Evolutionary conservation across 1,284 basidiomycete species (phyloP).

Genomic region (Sporisorium reilianum): DNA sequence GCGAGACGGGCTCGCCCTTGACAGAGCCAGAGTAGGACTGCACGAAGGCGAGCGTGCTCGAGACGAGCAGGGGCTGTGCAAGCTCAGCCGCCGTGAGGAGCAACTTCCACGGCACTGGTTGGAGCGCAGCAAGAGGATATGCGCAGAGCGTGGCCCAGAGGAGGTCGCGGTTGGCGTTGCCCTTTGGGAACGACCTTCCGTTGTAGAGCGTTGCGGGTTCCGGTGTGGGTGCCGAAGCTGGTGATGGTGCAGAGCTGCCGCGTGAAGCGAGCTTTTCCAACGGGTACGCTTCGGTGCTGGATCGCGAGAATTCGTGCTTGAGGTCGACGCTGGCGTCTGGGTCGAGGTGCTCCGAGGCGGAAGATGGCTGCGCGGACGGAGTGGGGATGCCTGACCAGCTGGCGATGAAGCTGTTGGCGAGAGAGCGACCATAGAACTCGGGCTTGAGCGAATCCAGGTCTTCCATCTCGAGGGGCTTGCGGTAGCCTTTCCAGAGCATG

Average conservation of each 20-base stretch:
- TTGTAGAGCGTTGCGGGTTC: neutral
- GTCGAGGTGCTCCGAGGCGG: neutral
- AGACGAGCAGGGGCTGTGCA: slow-evolving; percentile 57
- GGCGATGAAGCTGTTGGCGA: slow-evolving; percentile 28
- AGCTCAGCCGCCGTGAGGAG: slow-evolving; percentile 48
- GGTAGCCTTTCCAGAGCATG: slow-evolving; percentile 45
- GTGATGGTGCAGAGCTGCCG: too few relatives aligned
- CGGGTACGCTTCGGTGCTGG: slow-evolving; percentile 24
- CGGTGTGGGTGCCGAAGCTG: neutral
- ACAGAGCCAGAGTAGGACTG: slow-evolving; percentile 34
- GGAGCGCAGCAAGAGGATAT: slow-evolving; percentile 47
- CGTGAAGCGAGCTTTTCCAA: slow-evolving; percentile 31
- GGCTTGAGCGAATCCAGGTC: slow-evolving; percentile 49
- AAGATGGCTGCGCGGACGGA: neutral
- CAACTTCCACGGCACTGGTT: slow-evolving; percentile 53
- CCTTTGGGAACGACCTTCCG: slow-evolving; percentile 24
- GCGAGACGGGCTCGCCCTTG: slow-evolving; percentile 16
- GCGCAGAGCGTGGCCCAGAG: slow-evolving; percentile 42
- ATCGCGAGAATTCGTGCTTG: slow-evolving; percentile 15
- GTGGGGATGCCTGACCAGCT: slow-evolving; percentile 29
- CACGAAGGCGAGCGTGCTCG: slow-evolving; percentile 56
- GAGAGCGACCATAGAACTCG: slow-evolving; percentile 35
- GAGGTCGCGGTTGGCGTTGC: slow-evolving; percentile 23
- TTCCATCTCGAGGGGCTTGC: slow-evolving; percentile 36
- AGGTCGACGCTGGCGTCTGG: neutral